phyloP scores from a whole-genome alignment of 2,329 filamentous ascomycete species.

The Ophiostoma himal-ulmi region DNA sequence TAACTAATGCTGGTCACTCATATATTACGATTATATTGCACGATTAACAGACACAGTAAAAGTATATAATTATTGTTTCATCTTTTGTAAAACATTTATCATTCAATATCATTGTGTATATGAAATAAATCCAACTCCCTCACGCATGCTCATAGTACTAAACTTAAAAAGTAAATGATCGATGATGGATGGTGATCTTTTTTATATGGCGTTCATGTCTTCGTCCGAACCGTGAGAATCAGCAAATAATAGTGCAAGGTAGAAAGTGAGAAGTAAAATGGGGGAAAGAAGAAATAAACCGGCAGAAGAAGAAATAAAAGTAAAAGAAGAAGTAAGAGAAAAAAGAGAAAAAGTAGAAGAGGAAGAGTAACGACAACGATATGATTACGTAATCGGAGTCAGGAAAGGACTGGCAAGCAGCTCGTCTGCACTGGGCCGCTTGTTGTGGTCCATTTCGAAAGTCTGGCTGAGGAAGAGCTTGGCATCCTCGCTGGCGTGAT shows the following conservation, averaged over 20 bases:
- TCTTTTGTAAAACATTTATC: background rate
- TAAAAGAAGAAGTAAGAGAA: background rate
- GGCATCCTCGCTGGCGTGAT: slow-evolving; percentile 77
- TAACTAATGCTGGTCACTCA: background rate
- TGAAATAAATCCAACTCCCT: slow-evolving; percentile 21
- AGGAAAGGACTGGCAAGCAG: slow-evolving; percentile 79
- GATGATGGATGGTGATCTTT: slow-evolving; percentile 7
- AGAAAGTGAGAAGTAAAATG: background rate
- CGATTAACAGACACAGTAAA: background rate
- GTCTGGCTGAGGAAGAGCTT: slow-evolving; percentile 78
- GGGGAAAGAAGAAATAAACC: background rate
- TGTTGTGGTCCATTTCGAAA: slow-evolving; percentile 93
- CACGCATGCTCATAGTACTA: slow-evolving; percentile 20
- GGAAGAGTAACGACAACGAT: background rate
- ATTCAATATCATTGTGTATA: slow-evolving; percentile 20
- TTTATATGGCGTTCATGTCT: slow-evolving; percentile 3
- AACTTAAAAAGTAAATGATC: background rate
- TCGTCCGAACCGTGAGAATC: slow-evolving; percentile 12
- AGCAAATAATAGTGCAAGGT: background rate
- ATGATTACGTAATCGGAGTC: slow-evolving; percentile 53
- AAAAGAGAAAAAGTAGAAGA: background rate
- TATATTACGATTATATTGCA: background rate
- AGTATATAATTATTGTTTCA: background rate
- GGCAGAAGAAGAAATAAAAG: slow-evolving; percentile 21
- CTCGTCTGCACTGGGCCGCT: slow-evolving; percentile 86